A percentile compares a stretch with the other conserved stretches of the same genome.
Conservation (phyloP, 768 basidiomycete genomes). For the Agaricus blazei region DNA sequence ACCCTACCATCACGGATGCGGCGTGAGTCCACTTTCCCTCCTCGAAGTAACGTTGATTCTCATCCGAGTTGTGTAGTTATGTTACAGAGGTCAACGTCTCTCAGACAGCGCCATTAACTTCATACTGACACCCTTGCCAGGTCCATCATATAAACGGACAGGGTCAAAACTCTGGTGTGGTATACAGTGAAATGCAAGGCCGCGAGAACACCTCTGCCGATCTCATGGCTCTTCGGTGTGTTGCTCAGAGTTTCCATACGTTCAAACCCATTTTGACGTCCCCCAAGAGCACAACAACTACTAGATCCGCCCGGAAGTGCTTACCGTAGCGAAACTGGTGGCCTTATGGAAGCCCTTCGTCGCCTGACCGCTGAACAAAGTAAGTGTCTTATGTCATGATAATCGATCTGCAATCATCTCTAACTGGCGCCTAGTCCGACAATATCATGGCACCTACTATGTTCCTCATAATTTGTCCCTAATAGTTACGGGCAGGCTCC, state of each 20-base stretch:
- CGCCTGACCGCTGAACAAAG: conserved; percentile 86
- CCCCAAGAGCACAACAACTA: conserved; percentile 65
- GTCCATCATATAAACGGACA: conserved; percentile 93
- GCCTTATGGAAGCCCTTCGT: conserved; percentile 88
- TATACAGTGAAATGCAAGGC: conserved; percentile 97
- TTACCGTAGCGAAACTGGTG: conserved; percentile 96
- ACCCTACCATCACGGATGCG: conserved; percentile 88
- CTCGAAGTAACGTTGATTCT: background rate
- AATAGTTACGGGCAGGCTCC: conserved; percentile 84
- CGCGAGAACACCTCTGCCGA: conserved; percentile 91
- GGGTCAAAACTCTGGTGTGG: conserved; percentile 92
- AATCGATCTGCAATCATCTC: background rate
- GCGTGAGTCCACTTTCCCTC: conserved; percentile 45
- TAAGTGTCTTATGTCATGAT: conserved; percentile 26
- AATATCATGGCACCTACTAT: conserved; percentile 87
- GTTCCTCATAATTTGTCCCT: conserved; percentile 91
- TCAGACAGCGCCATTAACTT: background rate
- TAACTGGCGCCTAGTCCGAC: conserved; percentile 54
- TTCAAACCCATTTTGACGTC: background rate
- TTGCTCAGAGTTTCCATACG: conserved; percentile 7
- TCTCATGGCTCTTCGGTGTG: conserved; percentile 81
- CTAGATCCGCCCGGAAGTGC: conserved; percentile 79
- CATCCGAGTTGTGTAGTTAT: conserved; percentile 28
- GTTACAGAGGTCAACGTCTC: conserved; percentile 46
- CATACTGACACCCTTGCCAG: conserved; percentile 27